These are phyloP conservation scores for Dinochytrium kinnereticum DNA, from an alignment of 371 early-diverging fungal genomes.

Conservation along the genomic window DNA sequence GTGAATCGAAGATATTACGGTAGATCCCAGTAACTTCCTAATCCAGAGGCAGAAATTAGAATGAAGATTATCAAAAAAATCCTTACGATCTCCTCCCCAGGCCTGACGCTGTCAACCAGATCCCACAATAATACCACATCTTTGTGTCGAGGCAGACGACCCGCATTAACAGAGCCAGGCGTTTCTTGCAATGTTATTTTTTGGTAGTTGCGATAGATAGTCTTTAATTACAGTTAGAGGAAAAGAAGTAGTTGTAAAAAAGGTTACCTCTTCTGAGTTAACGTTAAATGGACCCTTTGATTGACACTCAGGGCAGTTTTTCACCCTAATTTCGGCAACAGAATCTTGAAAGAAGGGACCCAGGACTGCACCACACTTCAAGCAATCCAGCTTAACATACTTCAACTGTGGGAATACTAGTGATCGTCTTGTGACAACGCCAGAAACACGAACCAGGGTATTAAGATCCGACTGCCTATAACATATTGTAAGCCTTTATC, in stretches of 20 bases:
- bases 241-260: neutral
- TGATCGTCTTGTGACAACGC: constrained; percentile 96
- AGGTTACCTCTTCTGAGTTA: constrained; percentile 78
- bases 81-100: constrained; percentile 96
- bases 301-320: constrained; percentile 94
- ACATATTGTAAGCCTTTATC: neutral
- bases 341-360: constrained; percentile 97
- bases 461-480: constrained; percentile 87
- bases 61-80: neutral
- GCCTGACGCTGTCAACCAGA: constrained; percentile 96
- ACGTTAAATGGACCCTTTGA: constrained; percentile 92
- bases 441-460: constrained; percentile 90
- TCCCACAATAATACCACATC: constrained; percentile 98
- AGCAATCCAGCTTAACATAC: constrained; percentile 97
- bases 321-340: constrained; percentile 82
- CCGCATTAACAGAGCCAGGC: constrained; percentile 97
- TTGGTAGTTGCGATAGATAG: constrained; percentile 98
- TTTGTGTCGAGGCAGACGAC: constrained; percentile 94
- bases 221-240: constrained; percentile 58
- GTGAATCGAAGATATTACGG: constrained; percentile 91
- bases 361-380: constrained; percentile 91
- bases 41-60: neutral
- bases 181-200: constrained; percentile 97
- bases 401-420: constrained; percentile 97
- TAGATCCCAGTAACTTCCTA: constrained; percentile 97